Conservation (phyloP, 2,329 filamentous ascomycete species). For the Trichophaea hybrida region DNA sequence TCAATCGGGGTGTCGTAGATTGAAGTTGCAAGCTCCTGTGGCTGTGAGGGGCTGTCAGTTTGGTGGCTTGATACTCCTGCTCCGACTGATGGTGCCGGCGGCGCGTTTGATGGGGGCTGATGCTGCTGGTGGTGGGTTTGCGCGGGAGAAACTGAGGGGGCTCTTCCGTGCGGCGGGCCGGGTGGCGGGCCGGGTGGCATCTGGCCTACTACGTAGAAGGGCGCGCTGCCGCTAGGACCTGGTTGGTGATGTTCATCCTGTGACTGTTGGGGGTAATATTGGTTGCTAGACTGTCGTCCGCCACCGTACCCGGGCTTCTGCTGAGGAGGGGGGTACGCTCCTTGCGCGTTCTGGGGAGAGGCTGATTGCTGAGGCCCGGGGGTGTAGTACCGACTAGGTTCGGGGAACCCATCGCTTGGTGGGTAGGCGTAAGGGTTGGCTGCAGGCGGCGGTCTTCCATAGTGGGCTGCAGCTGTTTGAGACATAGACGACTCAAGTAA, state of each 20-base stretch:
- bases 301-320: conserved; percentile 21
- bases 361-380: conserved; percentile 35
- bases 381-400: conserved; percentile 55
- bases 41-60: conserved; percentile 40
- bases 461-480: conserved; percentile 67
- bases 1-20: conserved; percentile 53
- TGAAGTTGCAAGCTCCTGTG: conserved; percentile 65
- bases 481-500: conserved; percentile 95
- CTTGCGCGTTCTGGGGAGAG: conserved; percentile 15
- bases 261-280: conserved; percentile 12
- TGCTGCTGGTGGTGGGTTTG: conserved; percentile 34
- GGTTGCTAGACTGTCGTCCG: conserved; percentile 21
- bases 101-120: conserved; percentile 49
- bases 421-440: conserved; percentile 31
- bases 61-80: conserved; percentile 3
- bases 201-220: conserved; percentile 51
- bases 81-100: conserved; percentile 7
- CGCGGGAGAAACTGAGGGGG: conserved; percentile 5
- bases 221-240: conserved; percentile 40
- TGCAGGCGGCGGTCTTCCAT: conserved; percentile 42
- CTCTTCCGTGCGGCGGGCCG: conserved; percentile 2
- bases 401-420: conserved; percentile 33
- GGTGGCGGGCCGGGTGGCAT: conserved; percentile 40
- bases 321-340: conserved; percentile 19
- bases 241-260: conserved; percentile 32